Evolutionary conservation across 495 filamentous ascomycete species (phyloP), one percentile per base, ranked within the genome.

Genomic region (Usnea hakonensis): DNA sequence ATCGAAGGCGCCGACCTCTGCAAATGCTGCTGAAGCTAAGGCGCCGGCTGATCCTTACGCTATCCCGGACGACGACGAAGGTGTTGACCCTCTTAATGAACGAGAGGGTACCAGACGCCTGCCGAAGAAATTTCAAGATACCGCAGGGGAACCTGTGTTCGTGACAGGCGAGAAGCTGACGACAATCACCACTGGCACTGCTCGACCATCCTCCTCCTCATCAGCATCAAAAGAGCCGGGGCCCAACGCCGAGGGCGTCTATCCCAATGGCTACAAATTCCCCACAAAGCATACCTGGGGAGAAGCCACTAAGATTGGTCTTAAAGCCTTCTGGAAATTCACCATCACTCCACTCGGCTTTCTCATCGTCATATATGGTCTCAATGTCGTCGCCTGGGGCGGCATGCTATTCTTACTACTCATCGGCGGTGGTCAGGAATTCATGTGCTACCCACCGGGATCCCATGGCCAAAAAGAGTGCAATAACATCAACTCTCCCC

Each of bases 321-420:
- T 86, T 2, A 78, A 76, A 65, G 69, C 58, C 41, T 68, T 71
- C 62, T 76, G 82, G 73, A 76, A 76, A 53, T 82, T 83, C 65
- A 81, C 85, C 64, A 77, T 83, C 72, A 91, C 89, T 0, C 87
- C 87, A 0, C 72, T 84, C 65, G 89, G 90, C 14, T 88, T 91
- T 71, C 76, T 90, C 63, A 78, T 91, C 50, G 86, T 83, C 3
- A 71, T 95, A 46, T 95, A 96, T 75, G 85, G 85, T 23, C 82
- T 94, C 35, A 90, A 88, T 58, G 80, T 94, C 3, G 78, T 95
- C 7, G 90, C 90, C 11, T 96, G 91, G 90, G 91, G 91, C 57
- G 88, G 85, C 40, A 95, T 96, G 91, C 77, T 95, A 23, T 92
- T 96, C 76, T 78, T 95, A 21, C 81, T 96, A 11, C 79, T 95